Base-by-base conservation (phyloP, 2,329 filamentous ascomycete species). In the Neurospora sp. region DNA sequence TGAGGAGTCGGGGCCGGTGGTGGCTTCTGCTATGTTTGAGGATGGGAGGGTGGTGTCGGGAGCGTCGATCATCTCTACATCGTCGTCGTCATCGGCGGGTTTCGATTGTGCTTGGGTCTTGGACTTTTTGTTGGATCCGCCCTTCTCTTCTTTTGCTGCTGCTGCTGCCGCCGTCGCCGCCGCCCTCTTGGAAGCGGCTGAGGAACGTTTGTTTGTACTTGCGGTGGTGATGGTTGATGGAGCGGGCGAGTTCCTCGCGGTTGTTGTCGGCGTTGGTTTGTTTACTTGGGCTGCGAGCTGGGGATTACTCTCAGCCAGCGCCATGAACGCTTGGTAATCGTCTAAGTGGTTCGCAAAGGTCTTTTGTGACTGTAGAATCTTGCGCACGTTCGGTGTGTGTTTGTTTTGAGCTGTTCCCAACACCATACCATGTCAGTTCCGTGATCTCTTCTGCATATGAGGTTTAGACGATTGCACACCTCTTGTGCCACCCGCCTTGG, bases 291-390 rank as follows among this genome's bases (percentile, higher is more conserved):
- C 70, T 33, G 78, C 76, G 4, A 79, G 74, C 3, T 78, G 76
- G 17, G 81, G 73, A 70, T 79, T 79, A 70, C 77, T 79, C 69
- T 82, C 82, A 67, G 79, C 78, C 38, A 82, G 80, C n/a, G 82
- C 81, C 71, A 84, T 82, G 75, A 88, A 82, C 9, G 92, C 92
- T 74, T 91, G 85, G 78, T 91, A 93, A 78, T 96, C 92, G 74
- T 92, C 91, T 66, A 95, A 85, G 78, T 95, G 90, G 80, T 96
- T 93, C 72, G 89, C 88, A 79, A 95, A 95, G 3, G 91, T 93
- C 82, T 95, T 93, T 77, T 93, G 91, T 36, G 90, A 93, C 74
- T 90, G 88, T 70, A 96, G 83, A 72, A 96, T 93, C 80, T 90
- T 90, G 75, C 92, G 88, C 36, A 93, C 90, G 74, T 88, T 89